Conservation (phyloP, 2,329 filamentous ascomycete genomes). For the Colletotrichum spaethianum region DNA sequence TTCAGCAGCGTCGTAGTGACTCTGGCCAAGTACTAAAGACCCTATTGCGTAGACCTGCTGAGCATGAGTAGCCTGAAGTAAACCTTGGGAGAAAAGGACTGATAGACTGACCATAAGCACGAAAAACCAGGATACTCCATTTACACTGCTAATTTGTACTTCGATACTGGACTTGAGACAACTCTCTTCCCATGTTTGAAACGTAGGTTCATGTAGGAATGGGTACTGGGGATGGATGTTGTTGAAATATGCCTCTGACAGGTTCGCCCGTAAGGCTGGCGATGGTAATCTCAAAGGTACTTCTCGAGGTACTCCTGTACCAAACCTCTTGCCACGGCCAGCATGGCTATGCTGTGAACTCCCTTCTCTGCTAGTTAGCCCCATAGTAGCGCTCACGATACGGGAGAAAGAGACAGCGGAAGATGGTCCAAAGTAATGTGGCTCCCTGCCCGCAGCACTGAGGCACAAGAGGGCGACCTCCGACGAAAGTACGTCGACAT, state of each 20-base stretch:
- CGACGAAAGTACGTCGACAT: constrained; percentile 44
- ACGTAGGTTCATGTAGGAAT: constrained; percentile 53
- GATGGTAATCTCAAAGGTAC: constrained; percentile 40
- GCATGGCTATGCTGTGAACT: constrained; percentile 34
- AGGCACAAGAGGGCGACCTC: constrained; percentile 52
- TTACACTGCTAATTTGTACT: neutral
- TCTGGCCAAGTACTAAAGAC: constrained; percentile 28
- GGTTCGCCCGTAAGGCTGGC: constrained; percentile 30
- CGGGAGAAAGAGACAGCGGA: constrained; percentile 52
- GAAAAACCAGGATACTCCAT: constrained; percentile 38
- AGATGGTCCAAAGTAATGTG: constrained; percentile 55
- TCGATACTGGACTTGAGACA: constrained; percentile 38
- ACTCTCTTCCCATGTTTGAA: constrained; percentile 49
- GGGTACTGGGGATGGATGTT: constrained; percentile 56
- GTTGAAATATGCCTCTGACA: constrained; percentile 53
- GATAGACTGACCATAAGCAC: constrained; percentile 41
- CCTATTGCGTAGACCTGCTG: constrained; percentile 42
- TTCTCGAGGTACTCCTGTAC: neutral
- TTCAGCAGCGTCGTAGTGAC: constrained; percentile 27
- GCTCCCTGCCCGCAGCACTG: constrained; percentile 51
- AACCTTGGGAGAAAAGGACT: neutral
- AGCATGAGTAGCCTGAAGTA: neutral
- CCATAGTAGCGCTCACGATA: constrained; percentile 46
- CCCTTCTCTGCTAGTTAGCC: constrained; percentile 23
- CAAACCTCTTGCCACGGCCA: neutral